These are phyloP conservation scores for Asterionellopsis glacialis DNA, from an alignment of 108 stramenopile genomes.

Conservation along the genomic window DNA sequence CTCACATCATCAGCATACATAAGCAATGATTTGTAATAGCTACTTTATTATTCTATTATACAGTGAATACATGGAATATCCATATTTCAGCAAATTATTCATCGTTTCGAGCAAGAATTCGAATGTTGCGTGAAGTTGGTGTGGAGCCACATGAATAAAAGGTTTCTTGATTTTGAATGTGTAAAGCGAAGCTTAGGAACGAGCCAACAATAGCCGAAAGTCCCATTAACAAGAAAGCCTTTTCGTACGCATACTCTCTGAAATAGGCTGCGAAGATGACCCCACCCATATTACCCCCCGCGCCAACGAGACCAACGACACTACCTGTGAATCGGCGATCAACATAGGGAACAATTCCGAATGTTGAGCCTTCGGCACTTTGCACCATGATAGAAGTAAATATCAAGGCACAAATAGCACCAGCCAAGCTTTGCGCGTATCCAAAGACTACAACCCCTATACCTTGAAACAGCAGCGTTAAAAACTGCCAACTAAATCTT, in stretches of 20 bases:
- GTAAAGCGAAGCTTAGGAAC: constrained; percentile 8
- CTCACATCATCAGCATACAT: no score
- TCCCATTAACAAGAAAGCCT: constrained; percentile 69
- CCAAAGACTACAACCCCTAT: constrained; percentile 52
- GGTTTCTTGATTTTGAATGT: no score
- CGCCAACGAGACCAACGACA: constrained; percentile 72
- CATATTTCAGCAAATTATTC: no score
- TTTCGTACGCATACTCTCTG: constrained; percentile 33
- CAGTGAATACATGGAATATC: no score
- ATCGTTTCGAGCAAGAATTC: no score
- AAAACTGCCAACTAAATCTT: constrained; percentile 46
- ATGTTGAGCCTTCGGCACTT: constrained; percentile 69
- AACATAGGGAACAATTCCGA: constrained; percentile 81
- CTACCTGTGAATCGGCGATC: constrained; percentile 55
- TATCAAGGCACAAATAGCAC: constrained; percentile 54
- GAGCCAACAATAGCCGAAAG: constrained; percentile 12
- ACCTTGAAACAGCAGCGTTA: constrained; percentile 54
- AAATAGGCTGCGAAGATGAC: constrained; percentile 33
- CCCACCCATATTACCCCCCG: constrained; percentile 67
- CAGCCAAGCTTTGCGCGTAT: constrained; percentile 35
- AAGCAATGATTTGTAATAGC: no score
- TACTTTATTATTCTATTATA: no score
- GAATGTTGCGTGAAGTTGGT: no score
- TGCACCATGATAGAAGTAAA: constrained; percentile 75
- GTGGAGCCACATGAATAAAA: no score